A percentile compares a stretch with the other conserved stretches of the same genome.
phyloP scores from a whole-genome alignment of 768 basidiomycete genomes.

The Phlegmacium glaucopus region DNA sequence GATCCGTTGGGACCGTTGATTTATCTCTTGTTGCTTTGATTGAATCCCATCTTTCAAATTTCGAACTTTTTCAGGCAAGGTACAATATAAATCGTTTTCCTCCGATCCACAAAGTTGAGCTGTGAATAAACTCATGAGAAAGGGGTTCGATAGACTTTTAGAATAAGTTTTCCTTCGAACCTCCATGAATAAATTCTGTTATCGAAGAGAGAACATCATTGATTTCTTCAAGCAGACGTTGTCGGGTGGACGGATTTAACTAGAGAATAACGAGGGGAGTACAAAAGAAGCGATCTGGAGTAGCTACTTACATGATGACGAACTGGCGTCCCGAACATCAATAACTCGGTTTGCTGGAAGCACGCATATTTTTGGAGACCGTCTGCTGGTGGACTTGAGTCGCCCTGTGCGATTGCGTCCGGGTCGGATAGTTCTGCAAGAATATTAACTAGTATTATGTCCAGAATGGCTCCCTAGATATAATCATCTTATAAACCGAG shows the following conservation, averaged over 20 bases:
- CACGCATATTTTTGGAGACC: background rate
- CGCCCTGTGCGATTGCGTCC: too few relatives aligned
- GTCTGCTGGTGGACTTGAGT: too few relatives aligned
- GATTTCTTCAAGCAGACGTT: constrained; percentile 18
- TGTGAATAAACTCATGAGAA: background rate
- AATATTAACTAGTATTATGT: too few relatives aligned
- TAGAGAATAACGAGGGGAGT: background rate
- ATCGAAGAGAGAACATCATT: constrained; percentile 14
- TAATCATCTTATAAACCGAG: too few relatives aligned
- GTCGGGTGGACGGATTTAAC: constrained; percentile 9
- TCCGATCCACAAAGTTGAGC: too few relatives aligned
- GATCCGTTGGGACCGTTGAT: background rate
- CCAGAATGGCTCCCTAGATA: too few relatives aligned
- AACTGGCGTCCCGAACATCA: constrained; percentile 9
- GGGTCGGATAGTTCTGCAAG: too few relatives aligned
- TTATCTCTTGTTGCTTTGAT: background rate
- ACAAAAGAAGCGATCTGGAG: background rate
- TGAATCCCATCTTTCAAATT: background rate
- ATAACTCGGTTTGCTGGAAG: constrained; percentile 6
- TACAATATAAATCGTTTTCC: background rate
- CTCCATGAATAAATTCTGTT: constrained; percentile 19
- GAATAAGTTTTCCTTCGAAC: constrained; percentile 7
- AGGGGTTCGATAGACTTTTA: background rate
- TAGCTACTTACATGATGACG: constrained; percentile 12
- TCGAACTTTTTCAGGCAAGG: background rate